Evolutionary conservation across 2,329 filamentous ascomycete genomes (phyloP).

Genomic region (Pyrenochaeta sp.): DNA sequence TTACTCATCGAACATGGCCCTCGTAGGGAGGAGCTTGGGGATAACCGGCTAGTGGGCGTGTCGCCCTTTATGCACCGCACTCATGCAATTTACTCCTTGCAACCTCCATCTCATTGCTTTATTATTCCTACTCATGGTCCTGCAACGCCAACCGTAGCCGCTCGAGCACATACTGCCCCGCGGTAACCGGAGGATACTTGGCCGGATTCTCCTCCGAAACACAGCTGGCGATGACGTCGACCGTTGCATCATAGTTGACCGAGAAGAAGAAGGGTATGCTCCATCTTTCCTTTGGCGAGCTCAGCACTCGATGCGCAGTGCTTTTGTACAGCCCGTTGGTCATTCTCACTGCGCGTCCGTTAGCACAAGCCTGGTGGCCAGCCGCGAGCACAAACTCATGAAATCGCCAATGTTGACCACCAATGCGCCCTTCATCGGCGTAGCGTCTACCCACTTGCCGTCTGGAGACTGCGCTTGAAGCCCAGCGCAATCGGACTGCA

Average conservation of each 20-base stretch:
- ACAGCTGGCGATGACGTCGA: constrained; percentile 52
- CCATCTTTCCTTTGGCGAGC: constrained; percentile 49
- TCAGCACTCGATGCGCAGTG: constrained; percentile 60
- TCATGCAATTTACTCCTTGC: not conserved
- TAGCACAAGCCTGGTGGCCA: no score
- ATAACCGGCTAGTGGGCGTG: no score
- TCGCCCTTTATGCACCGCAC: no score
- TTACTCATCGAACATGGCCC: no score
- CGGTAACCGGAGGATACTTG: constrained; percentile 47
- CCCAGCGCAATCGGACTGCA: not conserved
- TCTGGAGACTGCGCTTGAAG: not conserved
- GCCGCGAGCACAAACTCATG: not conserved
- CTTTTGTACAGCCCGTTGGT: constrained; percentile 61
- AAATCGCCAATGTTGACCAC: not conserved
- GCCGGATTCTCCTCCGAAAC: constrained; percentile 41
- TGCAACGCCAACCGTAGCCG: constrained; percentile 40
- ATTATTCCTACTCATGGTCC: no score
- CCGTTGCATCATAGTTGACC: constrained; percentile 51
- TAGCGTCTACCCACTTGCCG: not conserved
- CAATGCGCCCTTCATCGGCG: not conserved
- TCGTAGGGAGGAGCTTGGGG: no score
- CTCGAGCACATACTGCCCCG: constrained; percentile 53
- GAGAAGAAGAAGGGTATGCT: constrained; percentile 60
- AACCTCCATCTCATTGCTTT: not conserved
- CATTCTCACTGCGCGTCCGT: no score